Conservation (phyloP, 2,329 filamentous ascomycete genomes). For the Claviceps lovelessii region DNA sequence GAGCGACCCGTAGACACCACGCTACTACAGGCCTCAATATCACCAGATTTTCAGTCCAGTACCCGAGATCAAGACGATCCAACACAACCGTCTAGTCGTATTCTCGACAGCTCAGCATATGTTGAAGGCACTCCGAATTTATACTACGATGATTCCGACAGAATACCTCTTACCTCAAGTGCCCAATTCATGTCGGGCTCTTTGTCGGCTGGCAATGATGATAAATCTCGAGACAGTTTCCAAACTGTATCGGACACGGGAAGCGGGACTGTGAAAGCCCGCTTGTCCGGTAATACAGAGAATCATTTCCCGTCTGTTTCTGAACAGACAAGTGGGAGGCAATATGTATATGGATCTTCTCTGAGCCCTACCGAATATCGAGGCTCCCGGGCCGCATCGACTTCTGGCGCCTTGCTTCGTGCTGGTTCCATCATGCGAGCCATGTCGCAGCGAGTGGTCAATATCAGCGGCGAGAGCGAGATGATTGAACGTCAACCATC, state of each 20-base stretch:
- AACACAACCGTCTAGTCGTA: constrained; percentile 16
- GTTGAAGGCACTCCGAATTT: constrained; percentile 18
- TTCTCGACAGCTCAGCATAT: constrained; percentile 18
- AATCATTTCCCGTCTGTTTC: constrained; percentile 44
- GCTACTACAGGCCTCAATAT: constrained; percentile 40
- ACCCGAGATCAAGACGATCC: constrained; percentile 11
- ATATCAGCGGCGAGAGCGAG: constrained; percentile 86
- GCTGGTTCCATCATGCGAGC: constrained; percentile 64
- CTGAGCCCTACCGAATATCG: constrained; percentile 37
- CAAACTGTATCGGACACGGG: constrained; percentile 41
- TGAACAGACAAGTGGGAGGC: constrained; percentile 26
- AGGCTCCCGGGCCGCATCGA: constrained; percentile 48
- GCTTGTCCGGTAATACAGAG: constrained; percentile 39
- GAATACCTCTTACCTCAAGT: constrained; percentile 40
- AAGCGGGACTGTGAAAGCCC: constrained; percentile 36
- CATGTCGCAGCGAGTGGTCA: constrained; percentile 96
- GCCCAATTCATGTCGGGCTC: constrained; percentile 41
- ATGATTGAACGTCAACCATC: constrained; percentile 58
- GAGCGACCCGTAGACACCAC: constrained; percentile 39
- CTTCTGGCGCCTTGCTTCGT: constrained; percentile 48
- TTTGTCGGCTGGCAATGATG: constrained; percentile 25
- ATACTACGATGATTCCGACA: constrained; percentile 41
- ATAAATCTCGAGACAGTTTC: constrained; percentile 39
- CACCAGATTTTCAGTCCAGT: constrained; percentile 32
- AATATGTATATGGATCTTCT: constrained; percentile 42